Conservation (phyloP, 1,284 basidiomycete genomes). For the Afroboletus lepidellus region DNA sequence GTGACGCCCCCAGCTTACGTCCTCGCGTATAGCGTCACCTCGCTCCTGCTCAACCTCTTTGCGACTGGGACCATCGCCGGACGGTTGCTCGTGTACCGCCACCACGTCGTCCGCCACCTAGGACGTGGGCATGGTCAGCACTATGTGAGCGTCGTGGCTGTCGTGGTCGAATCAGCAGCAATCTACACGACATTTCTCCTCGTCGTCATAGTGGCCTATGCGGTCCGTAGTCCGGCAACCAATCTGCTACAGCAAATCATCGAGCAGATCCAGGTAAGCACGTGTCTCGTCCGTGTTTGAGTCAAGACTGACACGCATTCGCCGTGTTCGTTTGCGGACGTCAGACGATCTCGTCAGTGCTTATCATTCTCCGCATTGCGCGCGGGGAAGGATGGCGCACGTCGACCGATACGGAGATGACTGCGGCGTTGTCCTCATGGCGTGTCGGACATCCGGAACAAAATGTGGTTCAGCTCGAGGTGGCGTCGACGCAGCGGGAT, state of each 20-base stretch:
- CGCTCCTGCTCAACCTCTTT: constrained; percentile 13
- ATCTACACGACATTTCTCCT: constrained; percentile 12
- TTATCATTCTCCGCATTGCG: constrained; percentile 17
- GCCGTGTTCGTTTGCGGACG: no score
- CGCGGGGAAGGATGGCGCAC: constrained; percentile 12
- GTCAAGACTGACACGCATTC: no score
- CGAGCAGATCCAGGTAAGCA: constrained; percentile 13
- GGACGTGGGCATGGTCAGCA: constrained; percentile 8
- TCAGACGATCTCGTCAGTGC: constrained; percentile 12
- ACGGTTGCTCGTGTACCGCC: constrained; percentile 11
- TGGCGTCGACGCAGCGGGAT: neutral
- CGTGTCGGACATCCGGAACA: neutral
- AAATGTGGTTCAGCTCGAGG: constrained; percentile 1
- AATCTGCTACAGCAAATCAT: constrained; percentile 7
- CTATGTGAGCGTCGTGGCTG: constrained; percentile 4
- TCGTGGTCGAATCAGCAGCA: constrained; percentile 17
- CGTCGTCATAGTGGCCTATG: constrained; percentile 7
- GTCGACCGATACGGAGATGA: neutral
- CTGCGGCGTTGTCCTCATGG: neutral
- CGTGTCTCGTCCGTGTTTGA: neutral
- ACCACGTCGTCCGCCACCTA: constrained; percentile 3
- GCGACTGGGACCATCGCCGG: constrained; percentile 15
- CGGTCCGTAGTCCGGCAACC: constrained; percentile 3
- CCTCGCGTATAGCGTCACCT: constrained; percentile 8
- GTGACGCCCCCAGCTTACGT: neutral